phyloP scores from a whole-genome alignment of 768 basidiomycete genomes.

The Trametes meyenii region DNA sequence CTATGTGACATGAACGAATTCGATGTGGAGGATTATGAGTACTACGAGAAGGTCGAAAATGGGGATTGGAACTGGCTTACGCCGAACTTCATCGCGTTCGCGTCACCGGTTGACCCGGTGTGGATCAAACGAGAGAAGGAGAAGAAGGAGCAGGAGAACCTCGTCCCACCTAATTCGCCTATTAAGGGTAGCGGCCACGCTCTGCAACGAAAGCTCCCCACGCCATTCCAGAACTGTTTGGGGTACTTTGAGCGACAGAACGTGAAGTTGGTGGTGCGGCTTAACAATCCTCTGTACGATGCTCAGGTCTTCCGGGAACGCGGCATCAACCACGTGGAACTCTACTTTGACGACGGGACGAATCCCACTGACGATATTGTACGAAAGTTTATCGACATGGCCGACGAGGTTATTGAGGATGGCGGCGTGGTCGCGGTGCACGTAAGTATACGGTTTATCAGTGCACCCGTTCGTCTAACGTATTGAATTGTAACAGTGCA shows the following conservation, averaged over 20 bases:
- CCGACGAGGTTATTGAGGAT: constrained; percentile 73
- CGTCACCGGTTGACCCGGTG: constrained; percentile 80
- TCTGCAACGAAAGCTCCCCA: constrained; percentile 75
- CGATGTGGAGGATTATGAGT: constrained; percentile 90
- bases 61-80: constrained; percentile 97
- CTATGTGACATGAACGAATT: constrained; percentile 95
- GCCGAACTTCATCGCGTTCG: constrained; percentile 91
- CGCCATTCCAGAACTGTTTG: constrained; percentile 86
- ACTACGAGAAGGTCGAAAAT: constrained; percentile 93
- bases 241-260: constrained; percentile 89
- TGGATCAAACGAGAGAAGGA: constrained; percentile 83
- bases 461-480: constrained; percentile 16
- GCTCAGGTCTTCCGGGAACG: constrained; percentile 76
- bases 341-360: constrained; percentile 98
- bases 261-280: constrained; percentile 88
- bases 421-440: constrained; percentile 90
- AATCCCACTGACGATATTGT: constrained; percentile 97
- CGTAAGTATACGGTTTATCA: constrained; percentile 48
- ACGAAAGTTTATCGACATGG: constrained; percentile 84
- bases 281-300: constrained; percentile 94
- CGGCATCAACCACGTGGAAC: constrained; percentile 86
- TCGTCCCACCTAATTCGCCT: constrained; percentile 25
- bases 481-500: constrained; percentile 59
- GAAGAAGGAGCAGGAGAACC: constrained; percentile 45
- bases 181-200: constrained; percentile 45